A percentile compares a stretch with the other conserved stretches of the same genome.
phyloP scores from a whole-genome alignment of 2,329 filamentous ascomycete genomes.

The Cryphonectria naterciae region DNA sequence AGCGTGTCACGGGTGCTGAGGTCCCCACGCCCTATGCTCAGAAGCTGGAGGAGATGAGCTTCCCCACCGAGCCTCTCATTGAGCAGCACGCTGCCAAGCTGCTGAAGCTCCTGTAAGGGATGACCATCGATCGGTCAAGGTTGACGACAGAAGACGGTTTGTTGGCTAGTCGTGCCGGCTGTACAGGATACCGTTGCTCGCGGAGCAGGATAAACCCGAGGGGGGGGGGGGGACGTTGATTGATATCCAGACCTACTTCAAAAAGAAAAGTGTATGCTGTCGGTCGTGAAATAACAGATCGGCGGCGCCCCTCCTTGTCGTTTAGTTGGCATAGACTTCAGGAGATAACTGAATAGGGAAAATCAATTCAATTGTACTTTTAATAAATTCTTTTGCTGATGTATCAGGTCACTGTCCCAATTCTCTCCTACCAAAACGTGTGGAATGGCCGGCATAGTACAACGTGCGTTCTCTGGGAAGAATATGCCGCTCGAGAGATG shows the following conservation, averaged over 20 bases:
- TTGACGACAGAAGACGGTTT: not conserved
- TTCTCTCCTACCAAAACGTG: not conserved
- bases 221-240: not conserved
- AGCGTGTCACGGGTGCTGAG: slow-evolving; percentile 93
- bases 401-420: not conserved
- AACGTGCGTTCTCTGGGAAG: not conserved
- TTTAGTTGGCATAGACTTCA: slow-evolving; percentile 21
- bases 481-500: not conserved
- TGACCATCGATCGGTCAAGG: not conserved
- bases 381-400: not conserved
- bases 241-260: not conserved
- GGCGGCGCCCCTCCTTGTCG: not conserved
- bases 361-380: slow-evolving; percentile 16
- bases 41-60: slow-evolving; percentile 91
- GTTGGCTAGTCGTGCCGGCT: not conserved
- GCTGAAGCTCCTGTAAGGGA: slow-evolving; percentile 62
- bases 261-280: not conserved
- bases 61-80: slow-evolving; percentile 89
- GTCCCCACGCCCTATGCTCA: slow-evolving; percentile 95
- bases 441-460: not conserved
- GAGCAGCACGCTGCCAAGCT: slow-evolving; percentile 88
- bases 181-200: not conserved
- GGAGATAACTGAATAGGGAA: slow-evolving; percentile 5
- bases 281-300: slow-evolving; percentile 2
- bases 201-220: not conserved